These are phyloP conservation scores for Xylariaceae sp. DNA, from an alignment of 2,329 filamentous ascomycete genomes.

Conservation along the genomic window DNA sequence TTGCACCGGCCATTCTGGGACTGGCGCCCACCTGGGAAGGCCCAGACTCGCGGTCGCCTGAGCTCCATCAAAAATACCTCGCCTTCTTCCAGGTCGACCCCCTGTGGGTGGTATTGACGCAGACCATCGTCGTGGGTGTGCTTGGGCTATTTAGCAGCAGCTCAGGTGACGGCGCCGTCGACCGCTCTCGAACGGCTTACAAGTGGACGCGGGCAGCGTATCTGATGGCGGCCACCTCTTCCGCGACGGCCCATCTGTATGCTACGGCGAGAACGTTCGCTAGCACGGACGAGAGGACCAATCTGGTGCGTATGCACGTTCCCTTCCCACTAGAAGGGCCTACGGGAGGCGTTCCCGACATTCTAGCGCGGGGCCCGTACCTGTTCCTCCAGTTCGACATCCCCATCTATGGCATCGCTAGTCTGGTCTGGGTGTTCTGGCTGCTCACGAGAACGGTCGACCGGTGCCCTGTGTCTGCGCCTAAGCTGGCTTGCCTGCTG, in stretches of 20 bases:
- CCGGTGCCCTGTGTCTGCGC: slow-evolving; percentile 3
- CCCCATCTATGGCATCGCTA: slow-evolving; percentile 25
- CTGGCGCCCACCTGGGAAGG: slow-evolving; percentile 26
- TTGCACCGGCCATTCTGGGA: slow-evolving; percentile 21
- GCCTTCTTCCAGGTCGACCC: slow-evolving; percentile 26
- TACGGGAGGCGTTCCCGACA: slow-evolving; percentile 13
- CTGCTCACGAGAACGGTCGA: slow-evolving; percentile 15
- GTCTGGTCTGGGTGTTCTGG: slow-evolving; percentile 25
- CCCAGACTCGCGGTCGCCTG: slow-evolving; percentile 15
- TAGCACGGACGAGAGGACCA: slow-evolving; percentile 13
- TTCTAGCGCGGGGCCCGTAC: slow-evolving; percentile 23
- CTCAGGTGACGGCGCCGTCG: not conserved
- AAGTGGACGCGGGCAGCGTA: slow-evolving; percentile 23
- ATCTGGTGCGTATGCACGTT: slow-evolving; percentile 22
- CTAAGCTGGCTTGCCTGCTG: slow-evolving; percentile 9
- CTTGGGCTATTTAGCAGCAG: slow-evolving; percentile 3
- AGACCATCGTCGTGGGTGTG: slow-evolving; percentile 7
- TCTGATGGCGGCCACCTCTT: slow-evolving; percentile 19
- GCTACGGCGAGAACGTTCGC: slow-evolving; percentile 14
- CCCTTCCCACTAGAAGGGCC: slow-evolving; percentile 19
- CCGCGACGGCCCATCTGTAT: slow-evolving; percentile 22
- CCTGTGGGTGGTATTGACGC: slow-evolving; percentile 22
- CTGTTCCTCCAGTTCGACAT: slow-evolving; percentile 29
- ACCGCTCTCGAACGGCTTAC: slow-evolving; percentile 10
- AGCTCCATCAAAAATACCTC: slow-evolving; percentile 24